Evolutionary conservation across 805 yeast genomes (phyloP), one percentile per base, ranked within the genome.

Genomic region (Candida nanaspora): DNA sequence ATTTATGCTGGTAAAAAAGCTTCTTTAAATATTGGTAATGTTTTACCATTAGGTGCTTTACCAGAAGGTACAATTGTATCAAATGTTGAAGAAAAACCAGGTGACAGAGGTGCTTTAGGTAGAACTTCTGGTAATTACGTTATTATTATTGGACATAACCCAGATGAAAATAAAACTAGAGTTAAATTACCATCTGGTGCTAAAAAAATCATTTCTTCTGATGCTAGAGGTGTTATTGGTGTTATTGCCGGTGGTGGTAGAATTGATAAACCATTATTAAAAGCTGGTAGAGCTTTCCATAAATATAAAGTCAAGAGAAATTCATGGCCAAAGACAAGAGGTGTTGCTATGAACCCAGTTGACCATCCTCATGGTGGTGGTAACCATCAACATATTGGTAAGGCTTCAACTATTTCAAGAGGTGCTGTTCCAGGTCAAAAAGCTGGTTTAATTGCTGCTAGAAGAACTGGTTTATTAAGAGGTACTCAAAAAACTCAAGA

Each of bases 321-420:
- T 95, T 87, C 96, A 57, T 93, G 98, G 98, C 98, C 98, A 77
- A 89, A 87, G 86, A 93, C 98, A 68, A 88, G 98, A 81, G 98
- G 98, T 91, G 98, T 91, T 70, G 98, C 98, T 72, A 91, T 93
- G 98, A 91, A 91, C 80, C 98, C 98, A 74, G 98, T 91, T 72
- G 98, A 91, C 73, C 98, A 91, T 81, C 98, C 98, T 72, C 98
- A 91, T 75, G 98, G 98, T 86, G 98, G 98, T 91, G 98, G 98
- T 91, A 89, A 89, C 96, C 98, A 91, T 77, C 98, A 91, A 81
- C 98, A 91, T 75, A 91, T 89, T 78, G 98, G 98, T 88, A 91
- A 91, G 82, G 97, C 98, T 66, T 91, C 98, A 63, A 91, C 98
- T 66, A 91, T 91, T 65, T 83, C 95, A 61, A 87, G 98, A 85